Conservation (phyloP, 2,329 filamentous ascomycete species). For the Talaromyces sp. region DNA sequence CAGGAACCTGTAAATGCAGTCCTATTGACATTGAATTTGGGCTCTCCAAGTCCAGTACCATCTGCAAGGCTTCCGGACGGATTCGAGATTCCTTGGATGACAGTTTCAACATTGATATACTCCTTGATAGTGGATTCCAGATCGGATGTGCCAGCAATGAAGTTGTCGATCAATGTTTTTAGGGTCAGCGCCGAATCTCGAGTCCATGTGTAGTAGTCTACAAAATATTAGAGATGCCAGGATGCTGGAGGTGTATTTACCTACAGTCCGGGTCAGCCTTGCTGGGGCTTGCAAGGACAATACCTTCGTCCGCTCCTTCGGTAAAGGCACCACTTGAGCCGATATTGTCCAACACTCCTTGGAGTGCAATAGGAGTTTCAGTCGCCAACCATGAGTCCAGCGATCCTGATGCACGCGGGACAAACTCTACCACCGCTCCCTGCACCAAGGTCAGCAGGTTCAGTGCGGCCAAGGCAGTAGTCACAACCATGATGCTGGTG, state of each 20-base stretch:
- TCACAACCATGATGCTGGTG: background rate
- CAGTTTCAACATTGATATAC: slow-evolving; percentile 64
- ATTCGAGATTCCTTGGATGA: slow-evolving; percentile 63
- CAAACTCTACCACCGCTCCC: background rate
- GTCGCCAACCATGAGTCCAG: slow-evolving; percentile 40
- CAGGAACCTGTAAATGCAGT: slow-evolving; percentile 63
- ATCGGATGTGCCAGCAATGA: slow-evolving; percentile 53
- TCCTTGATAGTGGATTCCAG: slow-evolving; percentile 63
- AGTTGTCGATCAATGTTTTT: slow-evolving; percentile 67
- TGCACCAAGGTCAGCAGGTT: slow-evolving; percentile 18
- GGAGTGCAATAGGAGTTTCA: slow-evolving; percentile 51
- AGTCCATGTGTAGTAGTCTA: slow-evolving; percentile 77
- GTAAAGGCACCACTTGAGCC: slow-evolving; percentile 51
- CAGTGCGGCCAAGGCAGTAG: slow-evolving; percentile 9
- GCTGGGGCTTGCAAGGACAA: slow-evolving; percentile 58
- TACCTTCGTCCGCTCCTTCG: slow-evolving; percentile 49
- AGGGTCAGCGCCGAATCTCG: slow-evolving; percentile 70
- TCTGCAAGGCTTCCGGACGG: slow-evolving; percentile 57
- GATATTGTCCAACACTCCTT: slow-evolving; percentile 56
- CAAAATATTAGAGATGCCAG: background rate
- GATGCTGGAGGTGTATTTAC: slow-evolving; percentile 17
- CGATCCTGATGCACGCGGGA: slow-evolving; percentile 19
- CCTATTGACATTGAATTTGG: slow-evolving; percentile 66
- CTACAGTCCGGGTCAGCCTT: slow-evolving; percentile 53
- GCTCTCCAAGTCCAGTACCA: slow-evolving; percentile 60